A percentile compares a stretch with the other conserved stretches of the same genome.
These are phyloP conservation scores for Ophiognomonia clavigignenti-juglandacearum DNA, from an alignment of 2,329 filamentous ascomycete genomes.

Conservation along the genomic window DNA sequence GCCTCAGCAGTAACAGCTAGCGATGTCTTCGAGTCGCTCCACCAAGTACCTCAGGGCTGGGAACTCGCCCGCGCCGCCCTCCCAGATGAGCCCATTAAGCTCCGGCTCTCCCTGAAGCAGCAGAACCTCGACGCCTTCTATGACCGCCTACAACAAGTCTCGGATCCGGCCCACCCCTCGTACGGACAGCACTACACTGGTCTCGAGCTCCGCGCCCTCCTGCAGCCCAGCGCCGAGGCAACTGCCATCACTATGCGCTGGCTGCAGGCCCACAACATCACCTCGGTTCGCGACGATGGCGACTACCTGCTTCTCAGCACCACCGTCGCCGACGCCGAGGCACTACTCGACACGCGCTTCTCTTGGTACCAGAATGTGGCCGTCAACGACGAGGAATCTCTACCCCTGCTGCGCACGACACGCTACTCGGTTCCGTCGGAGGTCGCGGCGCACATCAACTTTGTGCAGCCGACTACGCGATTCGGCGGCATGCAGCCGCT, in stretches of 20 bases:
- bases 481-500: conserved; percentile 31
- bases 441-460: conserved; percentile 33
- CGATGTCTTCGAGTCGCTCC: conserved; percentile 3
- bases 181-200: conserved; percentile 7
- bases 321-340: background rate
- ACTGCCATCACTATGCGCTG: conserved; percentile 1
- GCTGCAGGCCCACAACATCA: conserved; percentile 7
- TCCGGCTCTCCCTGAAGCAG: conserved; percentile 7
- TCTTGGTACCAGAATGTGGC: conserved; percentile 17
- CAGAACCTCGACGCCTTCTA: conserved; percentile 10
- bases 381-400: too few species aligned
- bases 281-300: conserved; percentile 1
- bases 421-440: conserved; percentile 27
- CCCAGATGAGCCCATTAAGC: background rate
- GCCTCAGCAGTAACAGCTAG: background rate
- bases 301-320: conserved; percentile 9
- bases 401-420: conserved; percentile 27
- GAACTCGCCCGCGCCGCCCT: background rate
- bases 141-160: background rate
- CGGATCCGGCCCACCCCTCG: conserved; percentile 1
- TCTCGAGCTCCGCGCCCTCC: conserved; percentile 6
- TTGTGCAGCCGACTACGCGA: conserved; percentile 41
- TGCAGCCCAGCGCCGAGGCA: conserved; percentile 3
- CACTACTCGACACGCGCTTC: conserved; percentile 4
- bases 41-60: conserved; percentile 7